Evolutionary conservation across 2,329 filamentous ascomycete genomes (phyloP), one percentile per base, ranked within the genome.

Genomic region (Macrophomina pseudophaseolina): DNA sequence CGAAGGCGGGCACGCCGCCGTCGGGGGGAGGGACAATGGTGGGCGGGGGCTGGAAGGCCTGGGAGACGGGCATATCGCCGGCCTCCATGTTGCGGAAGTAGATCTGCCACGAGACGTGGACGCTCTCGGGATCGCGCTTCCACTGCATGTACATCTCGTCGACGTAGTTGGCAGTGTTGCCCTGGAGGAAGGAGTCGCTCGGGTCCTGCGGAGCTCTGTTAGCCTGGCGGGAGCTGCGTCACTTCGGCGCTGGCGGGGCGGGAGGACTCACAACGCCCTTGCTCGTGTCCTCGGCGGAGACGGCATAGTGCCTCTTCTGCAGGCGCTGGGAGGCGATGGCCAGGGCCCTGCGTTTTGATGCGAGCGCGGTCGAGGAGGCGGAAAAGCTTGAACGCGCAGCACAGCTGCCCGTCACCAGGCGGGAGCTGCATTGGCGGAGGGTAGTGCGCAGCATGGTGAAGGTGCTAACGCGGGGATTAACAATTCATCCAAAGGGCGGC

Each of bases 11-110:
- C 53, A 95, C 88, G 72, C 91, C 91, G 69, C 92, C 92, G 52
- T 90, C 89, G 63, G 93, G 90, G 72, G 88, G 88, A 66, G 94
- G 92, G 62, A 98, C 90, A 72, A 99, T 88, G 72, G 91, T 97
- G 16, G 95, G 95, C 54, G 95, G 95, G 71, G 95, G 94, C 71
- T 93, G 93, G 85, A 99, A 99, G 73, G 95, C 95, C 82, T 97
- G 92, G 70, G 94, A 95, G 78, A 97, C 93, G 78, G 94, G 94
- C 93, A 99, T 98, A 76, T 95, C 92, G 79, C 95, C 95, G 72
- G 89, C 91, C 85, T 99, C 95, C 91, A 99, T 97, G 84, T 99
- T 99, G 84, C 90, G 92, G 87, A 99, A 99, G 87, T 99, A 99
- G 78, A 96, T 90, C 84, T 97, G 94, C 95, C 95, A 99, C 79